phyloP scores from a whole-genome alignment of 352 stramenopile genomes.

The Albugo laibachii region DNA sequence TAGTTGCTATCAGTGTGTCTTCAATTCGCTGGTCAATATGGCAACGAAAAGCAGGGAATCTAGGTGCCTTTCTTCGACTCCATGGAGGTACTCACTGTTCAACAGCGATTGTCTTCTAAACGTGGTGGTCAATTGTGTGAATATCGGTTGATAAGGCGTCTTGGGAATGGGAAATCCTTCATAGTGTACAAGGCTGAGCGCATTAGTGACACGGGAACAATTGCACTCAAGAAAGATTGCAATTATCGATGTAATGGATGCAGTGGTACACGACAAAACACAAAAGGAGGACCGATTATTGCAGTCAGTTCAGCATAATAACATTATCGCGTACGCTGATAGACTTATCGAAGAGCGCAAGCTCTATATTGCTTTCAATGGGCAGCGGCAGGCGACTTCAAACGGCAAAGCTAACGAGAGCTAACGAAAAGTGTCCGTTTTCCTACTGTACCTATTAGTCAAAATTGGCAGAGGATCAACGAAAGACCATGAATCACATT shows the following conservation, averaged over 20 bases:
- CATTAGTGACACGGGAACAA: constrained; percentile 32
- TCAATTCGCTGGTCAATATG: no score
- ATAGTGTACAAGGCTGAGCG: constrained; percentile 78
- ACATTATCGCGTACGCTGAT: constrained; percentile 87
- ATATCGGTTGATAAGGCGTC: constrained; percentile 72
- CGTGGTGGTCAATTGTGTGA: constrained; percentile 30
- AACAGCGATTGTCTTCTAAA: constrained; percentile 45
- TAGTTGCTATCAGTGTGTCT: no score
- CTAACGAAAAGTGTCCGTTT: constrained; percentile 70
- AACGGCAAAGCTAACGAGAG: constrained; percentile 83
- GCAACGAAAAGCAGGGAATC: not conserved
- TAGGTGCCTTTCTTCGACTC: no score
- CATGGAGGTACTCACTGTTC: constrained; percentile 60
- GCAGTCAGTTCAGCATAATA: constrained; percentile 73
- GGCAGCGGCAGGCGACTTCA: constrained; percentile 85
- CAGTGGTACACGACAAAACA: constrained; percentile 79
- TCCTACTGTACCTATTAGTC: no score
- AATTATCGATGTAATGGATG: constrained; percentile 83
- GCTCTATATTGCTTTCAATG: constrained; percentile 90
- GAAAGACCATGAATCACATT: no score
- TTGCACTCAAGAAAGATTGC: constrained; percentile 89
- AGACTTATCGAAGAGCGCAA: constrained; percentile 80
- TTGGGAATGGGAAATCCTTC: constrained; percentile 87
- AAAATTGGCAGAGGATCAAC: no score
- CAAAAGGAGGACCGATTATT: constrained; percentile 80